Evolutionary conservation across 2,329 filamentous ascomycete species (phyloP).

Genomic region (Phyllosticta capitalensis): DNA sequence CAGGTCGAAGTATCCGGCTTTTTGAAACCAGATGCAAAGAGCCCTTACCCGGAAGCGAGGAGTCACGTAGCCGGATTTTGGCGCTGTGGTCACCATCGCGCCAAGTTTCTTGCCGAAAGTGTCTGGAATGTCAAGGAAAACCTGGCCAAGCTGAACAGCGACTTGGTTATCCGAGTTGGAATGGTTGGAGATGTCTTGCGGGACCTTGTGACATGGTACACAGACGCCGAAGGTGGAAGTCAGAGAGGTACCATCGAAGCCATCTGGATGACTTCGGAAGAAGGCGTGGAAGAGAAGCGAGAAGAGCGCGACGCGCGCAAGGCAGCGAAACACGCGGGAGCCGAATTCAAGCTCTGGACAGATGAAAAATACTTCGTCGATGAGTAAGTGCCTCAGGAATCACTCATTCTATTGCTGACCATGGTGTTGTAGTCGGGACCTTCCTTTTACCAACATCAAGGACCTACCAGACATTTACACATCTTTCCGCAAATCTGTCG

Average conservation of each 20-base stretch:
- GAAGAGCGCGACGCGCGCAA: constrained; percentile 51
- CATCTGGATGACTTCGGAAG: constrained; percentile 66
- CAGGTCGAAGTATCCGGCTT: constrained; percentile 71
- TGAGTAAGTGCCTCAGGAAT: constrained; percentile 50
- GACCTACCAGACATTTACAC: constrained; percentile 69
- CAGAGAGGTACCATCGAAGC: constrained; percentile 43
- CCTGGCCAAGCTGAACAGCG: constrained; percentile 49
- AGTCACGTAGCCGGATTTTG: constrained; percentile 59
- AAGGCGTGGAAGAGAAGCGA: constrained; percentile 57
- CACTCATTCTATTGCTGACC: not conserved
- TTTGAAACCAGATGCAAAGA: constrained; percentile 36
- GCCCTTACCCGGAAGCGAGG: constrained; percentile 59
- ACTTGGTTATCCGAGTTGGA: constrained; percentile 55
- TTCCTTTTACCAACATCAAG: constrained; percentile 46
- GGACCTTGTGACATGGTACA: constrained; percentile 43
- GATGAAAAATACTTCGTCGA: constrained; percentile 76
- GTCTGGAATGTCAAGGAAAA: constrained; percentile 62
- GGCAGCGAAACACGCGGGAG: constrained; percentile 42
- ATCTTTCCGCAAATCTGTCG: constrained; percentile 61
- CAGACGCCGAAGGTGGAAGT: constrained; percentile 11
- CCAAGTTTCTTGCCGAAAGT: constrained; percentile 61
- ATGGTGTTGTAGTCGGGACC: constrained; percentile 49
- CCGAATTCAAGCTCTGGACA: constrained; percentile 55
- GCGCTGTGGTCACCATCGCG: constrained; percentile 63
- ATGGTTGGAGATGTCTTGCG: constrained; percentile 49